Base-by-base conservation (phyloP, 2,329 filamentous ascomycete genomes). In the Penicillium sp. region DNA sequence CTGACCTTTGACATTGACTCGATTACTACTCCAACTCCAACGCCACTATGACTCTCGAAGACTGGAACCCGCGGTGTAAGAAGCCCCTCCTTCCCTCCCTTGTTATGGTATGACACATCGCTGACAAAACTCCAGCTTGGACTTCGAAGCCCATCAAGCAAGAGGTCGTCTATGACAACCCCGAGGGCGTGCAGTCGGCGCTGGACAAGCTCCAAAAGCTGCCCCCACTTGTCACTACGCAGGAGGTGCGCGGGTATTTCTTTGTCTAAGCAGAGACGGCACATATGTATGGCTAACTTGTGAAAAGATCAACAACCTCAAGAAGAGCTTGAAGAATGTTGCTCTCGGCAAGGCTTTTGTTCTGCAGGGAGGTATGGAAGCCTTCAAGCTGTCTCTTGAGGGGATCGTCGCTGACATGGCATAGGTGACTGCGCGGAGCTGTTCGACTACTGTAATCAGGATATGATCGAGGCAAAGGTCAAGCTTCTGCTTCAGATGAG, bases 401-500 rank as follows among this genome's bases (percentile, higher is more conserved):
- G 51, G 5, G 15, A 38, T 19, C 5, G 30, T 45, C 11, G 23
- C 62, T 65, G 23, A 58, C 21, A 17, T 44, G 4, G 23, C 15
- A 19, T 44, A 80, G 78, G 80, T 51, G 95, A 99, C 80, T 99
- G 95, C 74, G 95, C 95, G 17, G 95, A 99, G 81, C 86, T 98
- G 9, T 99, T 99, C 73, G 92, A 95, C 78, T 99, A 99, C 83
- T 99, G 95, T 79, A 89, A 91, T 70, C 90, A 93, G 75, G 86
- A 86, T 15, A 90, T 91, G 67, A 97, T 99, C 69, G 93, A 98
- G 79, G 90, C 92, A 66, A 99, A 98, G 83, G 92, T 98, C 78
- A 98, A 98, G 81, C 86, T 99, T 29, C 85, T 99, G 31, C 83
- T 99, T 63, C 95, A 99, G 81, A 98, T 99, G 94, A 96, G 92